Evolutionary conservation across 2,329 filamentous ascomycete genomes (phyloP), one percentile per base, ranked within the genome.

Genomic region (Dothistroma pini): DNA sequence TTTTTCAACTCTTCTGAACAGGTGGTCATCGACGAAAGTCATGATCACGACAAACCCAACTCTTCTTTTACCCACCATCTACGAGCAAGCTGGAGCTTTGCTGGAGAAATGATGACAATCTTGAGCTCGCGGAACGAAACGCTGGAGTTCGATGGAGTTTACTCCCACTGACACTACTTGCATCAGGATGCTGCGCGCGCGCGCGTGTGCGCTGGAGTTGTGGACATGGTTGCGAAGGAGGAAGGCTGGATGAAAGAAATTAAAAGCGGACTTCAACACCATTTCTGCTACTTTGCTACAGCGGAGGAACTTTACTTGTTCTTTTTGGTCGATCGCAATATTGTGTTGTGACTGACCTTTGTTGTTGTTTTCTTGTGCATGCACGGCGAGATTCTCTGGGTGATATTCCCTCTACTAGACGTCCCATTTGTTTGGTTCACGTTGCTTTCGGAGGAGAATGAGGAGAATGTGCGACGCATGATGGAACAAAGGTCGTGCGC

Each of bases 101-200:
- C 22, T 22, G 57, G 64, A 68, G 62, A 56, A 64, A 68, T 64
- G 70, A 72, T 71, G 70, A 72, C 67, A 66, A 67, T 71, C 69
- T 71, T 67, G 69, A 72, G 70, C 69, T 72, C 69, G 64, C 67
- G 63, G 58, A 54, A 59, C 53, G 25, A 54, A 54, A 58, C 51
- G 62, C 62, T 68, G 60, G 58, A 68, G 69, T 63, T 69, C 66
- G 69, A 72, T 71, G 64, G 70, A 72, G 70, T 68, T 29, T 66
- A 55, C 54, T 60, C 49, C 56, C 31, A 4, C 16, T 11, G 19
- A 52, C 41, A 31, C 41, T 44, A 21, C 51, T 56, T 54, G 51
- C 41, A 35, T 35, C 59, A 60, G 51, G 49, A 47, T 58, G 53
- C 38, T 32, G 9, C 34, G 21, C 34, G 35, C 16, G 35, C 16